Evolutionary conservation across 192 early-diverging fungal genomes (phyloP).

Genomic region (Backusella tarrabulga): DNA sequence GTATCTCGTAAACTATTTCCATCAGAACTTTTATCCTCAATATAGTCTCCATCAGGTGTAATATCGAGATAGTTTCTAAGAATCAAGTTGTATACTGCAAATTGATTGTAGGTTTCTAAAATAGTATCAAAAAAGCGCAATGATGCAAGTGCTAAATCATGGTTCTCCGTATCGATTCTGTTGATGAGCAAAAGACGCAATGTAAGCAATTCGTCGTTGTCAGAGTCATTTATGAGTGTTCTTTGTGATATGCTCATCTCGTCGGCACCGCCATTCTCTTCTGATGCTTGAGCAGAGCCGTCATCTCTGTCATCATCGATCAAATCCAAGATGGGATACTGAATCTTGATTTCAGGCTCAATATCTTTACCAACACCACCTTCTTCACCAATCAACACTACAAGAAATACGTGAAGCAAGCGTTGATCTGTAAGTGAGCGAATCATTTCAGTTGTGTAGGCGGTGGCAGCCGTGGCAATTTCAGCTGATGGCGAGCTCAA

Average conservation of each 20-base stretch:
- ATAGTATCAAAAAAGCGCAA: conserved; percentile 62
- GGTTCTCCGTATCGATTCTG: conserved; percentile 31
- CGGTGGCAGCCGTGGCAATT: conserved; percentile 31
- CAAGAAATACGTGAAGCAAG: conserved; percentile 32
- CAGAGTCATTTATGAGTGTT: neutral
- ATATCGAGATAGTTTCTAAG: conserved; percentile 53
- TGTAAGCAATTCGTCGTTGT: conserved; percentile 27
- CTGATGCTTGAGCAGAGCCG: neutral
- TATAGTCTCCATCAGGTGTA: conserved; percentile 29
- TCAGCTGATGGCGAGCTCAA: conserved; percentile 31
- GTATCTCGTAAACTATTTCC: conserved; percentile 6
- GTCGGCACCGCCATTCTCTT: neutral
- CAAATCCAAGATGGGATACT: neutral
- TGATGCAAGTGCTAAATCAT: conserved; percentile 50
- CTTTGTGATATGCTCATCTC: neutral
- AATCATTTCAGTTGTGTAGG: conserved; percentile 41
- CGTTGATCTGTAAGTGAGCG: conserved; percentile 37
- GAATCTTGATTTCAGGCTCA: conserved; percentile 25
- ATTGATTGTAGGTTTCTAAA: conserved; percentile 57
- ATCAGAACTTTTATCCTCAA: conserved; percentile 17
- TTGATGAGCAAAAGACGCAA: conserved; percentile 43
- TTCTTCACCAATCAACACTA: conserved; percentile 33
- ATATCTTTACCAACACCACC: conserved; percentile 40
- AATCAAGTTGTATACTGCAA: conserved; percentile 55
- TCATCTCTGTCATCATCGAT: conserved; percentile 23